A percentile compares a stretch with the other conserved stretches of the same genome.
Evolutionary conservation across 1,139 yeast genomes (phyloP).

Genomic region (Zygosaccharomyces sapae): DNA sequence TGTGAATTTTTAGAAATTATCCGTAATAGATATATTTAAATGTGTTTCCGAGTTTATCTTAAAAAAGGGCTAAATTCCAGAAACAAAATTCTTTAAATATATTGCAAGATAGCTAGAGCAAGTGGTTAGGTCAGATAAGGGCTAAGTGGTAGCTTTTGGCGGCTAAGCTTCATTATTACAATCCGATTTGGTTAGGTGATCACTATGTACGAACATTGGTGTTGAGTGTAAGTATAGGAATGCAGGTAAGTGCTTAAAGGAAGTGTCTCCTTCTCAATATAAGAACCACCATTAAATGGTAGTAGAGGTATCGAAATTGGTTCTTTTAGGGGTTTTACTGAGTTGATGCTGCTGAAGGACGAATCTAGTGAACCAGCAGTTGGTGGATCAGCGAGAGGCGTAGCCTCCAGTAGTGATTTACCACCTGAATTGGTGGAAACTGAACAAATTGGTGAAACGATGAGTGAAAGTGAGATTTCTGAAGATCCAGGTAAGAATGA

Average conservation of each 20-base stretch:
- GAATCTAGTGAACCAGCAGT: conserved; percentile 1
- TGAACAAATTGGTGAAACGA: conserved; percentile 3
- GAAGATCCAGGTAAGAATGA: background rate
- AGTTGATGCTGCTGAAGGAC: conserved; percentile 1
- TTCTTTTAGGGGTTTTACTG: background rate
- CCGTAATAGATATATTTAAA: too few species aligned
- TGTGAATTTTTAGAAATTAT: too few species aligned
- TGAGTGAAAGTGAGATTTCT: conserved; percentile 2
- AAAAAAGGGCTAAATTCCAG: too few species aligned
- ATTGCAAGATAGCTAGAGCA: too few species aligned
- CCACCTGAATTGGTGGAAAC: conserved; percentile 2
- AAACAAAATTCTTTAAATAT: too few species aligned
- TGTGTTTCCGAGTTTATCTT: too few species aligned
- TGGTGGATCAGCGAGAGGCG: background rate
- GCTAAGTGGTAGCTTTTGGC: background rate
- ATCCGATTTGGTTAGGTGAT: background rate
- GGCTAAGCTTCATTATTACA: background rate
- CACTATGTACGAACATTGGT: background rate
- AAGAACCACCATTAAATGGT: background rate
- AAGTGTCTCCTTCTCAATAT: background rate
- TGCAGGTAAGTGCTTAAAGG: background rate
- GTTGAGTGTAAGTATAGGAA: background rate
- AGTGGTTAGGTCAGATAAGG: background rate
- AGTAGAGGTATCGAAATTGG: background rate
- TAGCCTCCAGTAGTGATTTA: background rate